phyloP scores from a whole-genome alignment of 2,329 filamentous ascomycete species.

The Fusarium poae region DNA sequence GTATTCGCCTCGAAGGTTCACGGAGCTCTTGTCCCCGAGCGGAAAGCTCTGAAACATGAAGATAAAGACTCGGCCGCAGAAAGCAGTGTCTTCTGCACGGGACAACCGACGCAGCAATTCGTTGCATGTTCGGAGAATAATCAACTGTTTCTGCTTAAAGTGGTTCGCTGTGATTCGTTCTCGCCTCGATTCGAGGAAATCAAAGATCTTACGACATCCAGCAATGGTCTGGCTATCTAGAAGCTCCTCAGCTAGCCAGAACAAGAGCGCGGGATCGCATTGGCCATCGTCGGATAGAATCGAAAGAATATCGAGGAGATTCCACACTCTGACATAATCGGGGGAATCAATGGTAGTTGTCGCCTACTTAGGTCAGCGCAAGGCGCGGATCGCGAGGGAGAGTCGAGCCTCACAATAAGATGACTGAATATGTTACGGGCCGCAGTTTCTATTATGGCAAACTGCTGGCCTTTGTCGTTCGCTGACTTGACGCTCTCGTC shows the following conservation, averaged over 20 bases:
- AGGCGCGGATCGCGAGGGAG: constrained; percentile 37
- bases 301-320: constrained; percentile 90
- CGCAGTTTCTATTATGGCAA: constrained; percentile 84
- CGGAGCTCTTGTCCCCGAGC: constrained; percentile 94
- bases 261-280: constrained; percentile 83
- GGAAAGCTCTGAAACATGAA: constrained; percentile 99
- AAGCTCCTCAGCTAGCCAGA: constrained; percentile 93
- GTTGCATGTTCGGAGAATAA: constrained; percentile 94
- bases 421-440: constrained; percentile 84
- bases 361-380: constrained; percentile 66
- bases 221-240: constrained; percentile 96
- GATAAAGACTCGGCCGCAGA: constrained; percentile 97
- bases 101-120: constrained; percentile 93
- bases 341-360: constrained; percentile 81
- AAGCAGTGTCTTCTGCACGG: constrained; percentile 95
- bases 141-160: constrained; percentile 85
- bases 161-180: constrained; percentile 86
- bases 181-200: constrained; percentile 92
- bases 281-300: constrained; percentile 85
- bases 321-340: constrained; percentile 88
- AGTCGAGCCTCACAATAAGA: constrained; percentile 72
- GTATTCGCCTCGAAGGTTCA: constrained; percentile 95
- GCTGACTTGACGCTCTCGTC: constrained; percentile 53
- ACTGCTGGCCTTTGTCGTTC: constrained; percentile 65
- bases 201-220: constrained; percentile 91